Evolutionary conservation across 176 grass and related monocot genomes (phyloP).

Genomic region (Carex kokanica): DNA sequence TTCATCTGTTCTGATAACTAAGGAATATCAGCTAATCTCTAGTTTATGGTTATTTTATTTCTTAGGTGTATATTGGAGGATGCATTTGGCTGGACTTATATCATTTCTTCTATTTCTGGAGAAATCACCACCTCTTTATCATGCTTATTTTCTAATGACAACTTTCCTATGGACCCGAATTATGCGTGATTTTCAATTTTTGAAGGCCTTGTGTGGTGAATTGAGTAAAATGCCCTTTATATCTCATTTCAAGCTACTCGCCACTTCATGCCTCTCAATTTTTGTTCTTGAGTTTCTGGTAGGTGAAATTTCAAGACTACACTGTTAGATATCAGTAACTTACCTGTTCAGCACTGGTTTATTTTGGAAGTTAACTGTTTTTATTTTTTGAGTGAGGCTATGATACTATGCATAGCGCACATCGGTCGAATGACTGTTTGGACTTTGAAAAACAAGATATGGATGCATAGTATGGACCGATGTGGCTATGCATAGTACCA

Average conservation of each 20-base stretch:
- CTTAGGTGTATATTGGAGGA: constrained; percentile 77
- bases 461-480: too few species aligned
- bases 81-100: constrained; percentile 57
- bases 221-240: constrained; percentile 51
- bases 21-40: not conserved
- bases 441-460: too few species aligned
- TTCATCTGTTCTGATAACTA: not conserved
- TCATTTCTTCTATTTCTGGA: constrained; percentile 71
- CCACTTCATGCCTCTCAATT: constrained; percentile 47
- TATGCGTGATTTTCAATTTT: constrained; percentile 52
- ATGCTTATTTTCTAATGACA: constrained; percentile 86
- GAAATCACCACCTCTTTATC: constrained; percentile 85
- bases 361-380: not conserved
- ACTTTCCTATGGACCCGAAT: constrained; percentile 91
- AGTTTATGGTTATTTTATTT: constrained; percentile 20
- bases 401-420: too few species aligned
- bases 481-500: too few species aligned
- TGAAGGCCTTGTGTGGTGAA: constrained; percentile 60
- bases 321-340: not conserved
- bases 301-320: not conserved
- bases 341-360: not conserved
- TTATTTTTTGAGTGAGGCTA: too few species aligned
- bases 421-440: too few species aligned
- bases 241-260: constrained; percentile 61
- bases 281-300: constrained; percentile 89